phyloP scores from a whole-genome alignment of 305 asterid genomes.

The Fraxinus dipetala region DNA sequence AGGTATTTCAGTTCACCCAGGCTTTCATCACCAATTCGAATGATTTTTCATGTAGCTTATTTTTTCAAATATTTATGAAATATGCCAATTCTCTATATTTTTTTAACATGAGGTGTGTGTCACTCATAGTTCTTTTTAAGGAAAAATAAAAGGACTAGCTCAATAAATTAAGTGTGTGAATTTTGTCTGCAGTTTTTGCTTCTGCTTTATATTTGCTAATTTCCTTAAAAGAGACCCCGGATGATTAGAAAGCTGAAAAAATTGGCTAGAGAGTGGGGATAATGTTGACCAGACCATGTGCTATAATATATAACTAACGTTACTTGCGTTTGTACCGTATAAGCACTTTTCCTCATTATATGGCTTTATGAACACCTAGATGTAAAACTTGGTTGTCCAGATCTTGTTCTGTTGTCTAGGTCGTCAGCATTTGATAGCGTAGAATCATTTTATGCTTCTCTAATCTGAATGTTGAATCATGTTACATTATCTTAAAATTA shows the following conservation, averaged over 20 bases:
- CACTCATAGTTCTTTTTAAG: neutral
- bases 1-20: slow-evolving; percentile 8
- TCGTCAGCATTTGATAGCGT: neutral
- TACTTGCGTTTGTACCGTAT: neutral
- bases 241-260: neutral
- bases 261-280: neutral
- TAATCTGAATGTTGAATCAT: neutral
- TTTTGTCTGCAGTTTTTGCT: neutral
- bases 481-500: neutral
- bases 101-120: neutral
- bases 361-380: neutral
- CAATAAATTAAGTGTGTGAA: neutral
- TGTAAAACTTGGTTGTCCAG: slow-evolving; percentile 1
- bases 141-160: neutral
- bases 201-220: neutral
- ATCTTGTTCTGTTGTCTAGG: neutral
- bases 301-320: neutral
- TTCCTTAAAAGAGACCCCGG: neutral
- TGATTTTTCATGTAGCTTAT: slow-evolving; percentile 9
- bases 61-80: neutral
- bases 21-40: slow-evolving; percentile 6
- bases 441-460: neutral
- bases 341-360: neutral
- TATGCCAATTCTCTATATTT: neutral
- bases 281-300: neutral